Percentiles rank a stretch among this genome's conserved stretches.
phyloP scores from a whole-genome alignment of 768 basidiomycete species.

The Pleurotus salmoneostramineus region DNA sequence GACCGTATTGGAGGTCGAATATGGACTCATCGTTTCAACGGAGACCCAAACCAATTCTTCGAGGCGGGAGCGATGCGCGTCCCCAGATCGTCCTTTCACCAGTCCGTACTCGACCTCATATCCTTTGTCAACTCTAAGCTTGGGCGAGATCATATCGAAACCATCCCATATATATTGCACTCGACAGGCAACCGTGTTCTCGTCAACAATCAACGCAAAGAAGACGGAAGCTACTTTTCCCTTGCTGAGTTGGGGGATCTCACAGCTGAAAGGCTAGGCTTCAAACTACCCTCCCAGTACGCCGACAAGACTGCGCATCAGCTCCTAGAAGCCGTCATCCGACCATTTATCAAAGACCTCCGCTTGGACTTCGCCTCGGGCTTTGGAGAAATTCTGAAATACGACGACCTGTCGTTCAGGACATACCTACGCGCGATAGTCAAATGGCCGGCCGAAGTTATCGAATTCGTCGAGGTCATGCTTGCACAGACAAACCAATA shows the following conservation, averaged over 20 bases:
- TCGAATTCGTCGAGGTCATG: constrained; percentile 3
- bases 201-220: neutral
- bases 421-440: neutral
- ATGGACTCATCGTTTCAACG: constrained; percentile 11
- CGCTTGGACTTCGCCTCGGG: neutral
- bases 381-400: neutral
- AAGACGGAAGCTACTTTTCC: neutral
- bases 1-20: constrained; percentile 13
- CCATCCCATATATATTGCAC: constrained; percentile 1
- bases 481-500: constrained; percentile 4
- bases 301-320: neutral
- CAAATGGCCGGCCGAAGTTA: constrained; percentile 3
- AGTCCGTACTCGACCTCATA: constrained; percentile 4
- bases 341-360: neutral
- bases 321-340: neutral
- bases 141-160: neutral
- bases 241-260: neutral
- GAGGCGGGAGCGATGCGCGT: constrained; percentile 16
- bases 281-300: neutral
- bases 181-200: constrained; percentile 1
- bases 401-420: constrained; percentile 5
- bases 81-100: constrained; percentile 7
- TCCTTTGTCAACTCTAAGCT: neutral
- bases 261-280: constrained; percentile 3
- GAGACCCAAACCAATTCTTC: constrained; percentile 14